A percentile compares a stretch with the other conserved stretches of the same genome.
phyloP scores from a whole-genome alignment of 1,139 yeast species.

The Torulaspora globosa region DNA sequence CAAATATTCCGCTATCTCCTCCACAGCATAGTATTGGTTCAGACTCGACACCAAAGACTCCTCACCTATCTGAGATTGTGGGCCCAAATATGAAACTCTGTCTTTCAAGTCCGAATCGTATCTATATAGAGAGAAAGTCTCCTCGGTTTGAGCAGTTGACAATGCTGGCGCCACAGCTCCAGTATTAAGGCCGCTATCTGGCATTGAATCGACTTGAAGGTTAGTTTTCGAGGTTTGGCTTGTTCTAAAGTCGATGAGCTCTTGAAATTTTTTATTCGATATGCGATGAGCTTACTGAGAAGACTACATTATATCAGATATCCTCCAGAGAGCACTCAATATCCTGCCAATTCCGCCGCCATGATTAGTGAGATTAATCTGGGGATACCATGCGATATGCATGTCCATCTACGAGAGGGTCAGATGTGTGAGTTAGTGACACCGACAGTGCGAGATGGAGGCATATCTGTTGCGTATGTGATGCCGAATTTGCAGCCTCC shows the following conservation, averaged over 20 bases:
- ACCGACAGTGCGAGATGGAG: constrained; percentile 88
- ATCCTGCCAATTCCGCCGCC: not conserved
- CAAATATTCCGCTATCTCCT: constrained; percentile 44
- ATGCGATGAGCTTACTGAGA: constrained; percentile 4
- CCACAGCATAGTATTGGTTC: constrained; percentile 50
- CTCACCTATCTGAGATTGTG: constrained; percentile 27
- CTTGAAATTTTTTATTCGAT: constrained; percentile 4
- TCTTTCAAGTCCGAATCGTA: constrained; percentile 37
- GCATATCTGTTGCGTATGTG: constrained; percentile 82
- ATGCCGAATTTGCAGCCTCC: constrained; percentile 98
- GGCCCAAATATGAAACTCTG: constrained; percentile 40
- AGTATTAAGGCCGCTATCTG: constrained; percentile 1
- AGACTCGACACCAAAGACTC: constrained; percentile 32
- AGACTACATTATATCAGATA: not conserved
- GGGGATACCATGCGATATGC: constrained; percentile 91
- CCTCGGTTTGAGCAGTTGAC: constrained; percentile 58
- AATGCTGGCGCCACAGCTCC: constrained; percentile 51
- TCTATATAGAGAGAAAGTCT: constrained; percentile 45
- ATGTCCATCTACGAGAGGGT: constrained; percentile 93
- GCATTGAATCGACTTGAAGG: not conserved
- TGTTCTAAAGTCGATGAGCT: constrained; percentile 1
- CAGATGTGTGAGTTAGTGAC: constrained; percentile 86
- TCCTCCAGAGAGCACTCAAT: not conserved
- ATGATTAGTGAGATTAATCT: constrained; percentile 43
- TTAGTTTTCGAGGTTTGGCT: not conserved